Base-by-base conservation (phyloP, 176 grass and related monocot species). In the Musa schizocarpa region DNA sequence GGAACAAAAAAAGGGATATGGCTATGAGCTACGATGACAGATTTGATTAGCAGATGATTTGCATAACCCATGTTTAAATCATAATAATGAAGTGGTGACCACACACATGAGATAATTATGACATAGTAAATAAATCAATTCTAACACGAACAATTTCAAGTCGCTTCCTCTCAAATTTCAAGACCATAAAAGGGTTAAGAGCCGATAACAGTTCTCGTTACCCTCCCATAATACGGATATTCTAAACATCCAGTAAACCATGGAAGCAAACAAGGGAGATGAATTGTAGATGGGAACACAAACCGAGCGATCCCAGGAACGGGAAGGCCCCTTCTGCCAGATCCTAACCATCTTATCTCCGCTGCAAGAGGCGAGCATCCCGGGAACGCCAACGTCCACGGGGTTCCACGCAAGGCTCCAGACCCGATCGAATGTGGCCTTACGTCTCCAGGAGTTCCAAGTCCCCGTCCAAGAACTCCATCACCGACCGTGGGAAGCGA, bases 331-430 rank as follows among this genome's bases (percentile, higher is more conserved):
- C 77, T 76, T 76, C 82, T 87, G 89, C 94, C 94, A 93, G 90
- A 97, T 93, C 77, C 87, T 69, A 19, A 93, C 79, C 50, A 83
- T 80, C 85, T 91, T 96, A 72, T 97, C 88, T 56, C 90, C 88
- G 72, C 80, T 78, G 77, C 90, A 97, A 77, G 94, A 91, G 75
- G 94, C 90, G 50, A 97, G 86, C 80, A 93, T 80, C 76, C 22
- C 85, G 82, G 73, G 68, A 69, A 22, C 83, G 84, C 52, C 77
- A 79, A 16, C 74, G 53, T 84, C 86, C 21, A 81, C 92, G 5
- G 86, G 78, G 65, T 84, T 88, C 94, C 90, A 97, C 9, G 90
- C 83, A 67, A 97, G 87, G 51, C 79, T 43, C 90, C 94, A 97
- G 22, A 87, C 94, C 52, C 90, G 90, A 83, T 93, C 90, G 16